Evolutionary conservation across 2,329 filamentous ascomycete genomes (phyloP).

Genomic region (Helminthosporium solani): DNA sequence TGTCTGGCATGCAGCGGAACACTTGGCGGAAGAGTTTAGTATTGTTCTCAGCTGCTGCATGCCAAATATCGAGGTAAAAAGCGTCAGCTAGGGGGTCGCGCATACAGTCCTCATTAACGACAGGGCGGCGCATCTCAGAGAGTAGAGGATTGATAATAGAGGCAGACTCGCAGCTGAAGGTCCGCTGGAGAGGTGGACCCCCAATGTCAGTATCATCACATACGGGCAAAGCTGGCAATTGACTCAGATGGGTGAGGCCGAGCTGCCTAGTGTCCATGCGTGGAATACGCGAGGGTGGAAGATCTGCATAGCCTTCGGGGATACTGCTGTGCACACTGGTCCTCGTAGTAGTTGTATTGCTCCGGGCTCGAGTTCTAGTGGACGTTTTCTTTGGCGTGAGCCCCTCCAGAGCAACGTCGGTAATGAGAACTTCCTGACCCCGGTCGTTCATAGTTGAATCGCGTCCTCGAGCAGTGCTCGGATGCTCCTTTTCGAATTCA

Average conservation of each 20-base stretch:
- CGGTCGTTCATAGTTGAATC: slow-evolving; percentile 69
- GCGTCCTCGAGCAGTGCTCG: slow-evolving; percentile 63
- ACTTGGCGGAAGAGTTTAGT: slow-evolving; percentile 91
- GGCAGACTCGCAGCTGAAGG: slow-evolving; percentile 52
- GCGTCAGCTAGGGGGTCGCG: slow-evolving; percentile 77
- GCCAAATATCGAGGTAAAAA: slow-evolving; percentile 90
- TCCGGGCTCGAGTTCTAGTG: slow-evolving; percentile 34
- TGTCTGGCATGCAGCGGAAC: slow-evolving; percentile 96
- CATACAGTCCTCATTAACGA: slow-evolving; percentile 90
- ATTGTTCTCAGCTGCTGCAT: slow-evolving; percentile 84
- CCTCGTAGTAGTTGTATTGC: slow-evolving; percentile 34
- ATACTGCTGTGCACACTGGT: slow-evolving; percentile 32
- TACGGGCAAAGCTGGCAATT: slow-evolving; percentile 68
- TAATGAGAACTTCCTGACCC: slow-evolving; percentile 68
- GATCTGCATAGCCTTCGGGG: slow-evolving; percentile 46
- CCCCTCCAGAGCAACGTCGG: slow-evolving; percentile 63
- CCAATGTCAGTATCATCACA: slow-evolving; percentile 81
- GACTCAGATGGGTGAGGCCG: slow-evolving; percentile 66
- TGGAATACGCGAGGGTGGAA: slow-evolving; percentile 62
- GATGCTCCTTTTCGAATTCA: slow-evolving; percentile 50
- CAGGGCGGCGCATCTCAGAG: slow-evolving; percentile 69
- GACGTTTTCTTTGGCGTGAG: slow-evolving; percentile 53
- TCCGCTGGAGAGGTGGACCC: slow-evolving; percentile 64
- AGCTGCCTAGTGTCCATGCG: slow-evolving; percentile 66
- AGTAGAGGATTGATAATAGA: slow-evolving; percentile 51